phyloP scores from a whole-genome alignment of 164 flowering plant genomes.

The Cinnamomum micranthum region DNA sequence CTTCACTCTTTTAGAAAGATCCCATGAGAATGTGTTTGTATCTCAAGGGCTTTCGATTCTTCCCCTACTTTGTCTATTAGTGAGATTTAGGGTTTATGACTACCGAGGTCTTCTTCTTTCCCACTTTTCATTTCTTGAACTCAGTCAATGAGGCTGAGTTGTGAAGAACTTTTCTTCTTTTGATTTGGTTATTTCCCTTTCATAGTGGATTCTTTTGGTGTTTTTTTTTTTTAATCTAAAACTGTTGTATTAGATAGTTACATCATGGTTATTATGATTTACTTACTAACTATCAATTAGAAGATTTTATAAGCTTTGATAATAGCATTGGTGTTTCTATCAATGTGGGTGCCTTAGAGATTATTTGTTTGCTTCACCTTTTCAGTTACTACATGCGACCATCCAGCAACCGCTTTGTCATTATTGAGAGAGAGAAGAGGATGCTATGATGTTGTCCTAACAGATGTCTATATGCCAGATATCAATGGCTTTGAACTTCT shows the following conservation, averaged over 20 bases:
- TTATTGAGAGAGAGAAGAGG: conserved; percentile 78
- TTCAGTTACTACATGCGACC: conserved; percentile 80
- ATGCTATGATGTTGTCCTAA: conserved; percentile 80
- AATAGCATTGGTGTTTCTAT: too few relatives aligned
- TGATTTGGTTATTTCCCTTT: too few relatives aligned
- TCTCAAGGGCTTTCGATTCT: background rate
- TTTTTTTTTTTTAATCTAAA: too few relatives aligned
- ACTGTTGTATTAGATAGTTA: too few relatives aligned
- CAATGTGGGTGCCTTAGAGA: too few relatives aligned
- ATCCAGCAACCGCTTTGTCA: conserved; percentile 67
- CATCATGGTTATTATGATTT: too few relatives aligned
- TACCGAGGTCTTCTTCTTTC: background rate
- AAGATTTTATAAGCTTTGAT: too few relatives aligned
- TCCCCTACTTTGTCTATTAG: background rate
- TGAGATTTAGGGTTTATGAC: background rate
- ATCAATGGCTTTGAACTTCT: conserved; percentile 94
- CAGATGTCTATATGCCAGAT: conserved; percentile 97
- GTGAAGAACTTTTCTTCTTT: background rate
- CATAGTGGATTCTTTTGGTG: too few relatives aligned
- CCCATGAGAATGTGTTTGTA: too few relatives aligned
- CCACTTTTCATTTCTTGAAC: background rate
- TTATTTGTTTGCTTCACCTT: background rate
- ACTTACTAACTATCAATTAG: too few relatives aligned
- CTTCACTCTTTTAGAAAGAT: background rate
- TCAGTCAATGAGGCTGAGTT: background rate